These are phyloP conservation scores for Candida frijolesensis DNA, from an alignment of 1,139 yeast species.

Conservation along the genomic window DNA sequence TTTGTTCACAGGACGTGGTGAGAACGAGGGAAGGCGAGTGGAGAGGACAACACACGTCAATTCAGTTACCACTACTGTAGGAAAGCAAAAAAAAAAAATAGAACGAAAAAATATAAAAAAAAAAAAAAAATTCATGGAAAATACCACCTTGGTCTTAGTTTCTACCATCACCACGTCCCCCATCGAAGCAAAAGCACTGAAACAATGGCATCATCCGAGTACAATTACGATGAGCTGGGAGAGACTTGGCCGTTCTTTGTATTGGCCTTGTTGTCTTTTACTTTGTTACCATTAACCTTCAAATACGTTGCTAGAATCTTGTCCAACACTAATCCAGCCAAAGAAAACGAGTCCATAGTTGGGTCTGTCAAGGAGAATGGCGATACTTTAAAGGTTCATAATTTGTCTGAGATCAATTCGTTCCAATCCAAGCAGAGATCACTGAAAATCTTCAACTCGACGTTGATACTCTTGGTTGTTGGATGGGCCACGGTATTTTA, in stretches of 20 bases:
- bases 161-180: background rate
- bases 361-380: slow-evolving; percentile 38
- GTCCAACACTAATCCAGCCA: slow-evolving; percentile 23
- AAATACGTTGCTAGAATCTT: slow-evolving; percentile 38
- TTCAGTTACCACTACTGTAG: background rate
- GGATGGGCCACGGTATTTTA: slow-evolving; percentile 72
- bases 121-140: slow-evolving; percentile 3
- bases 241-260: slow-evolving; percentile 97
- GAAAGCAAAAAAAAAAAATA: background rate
- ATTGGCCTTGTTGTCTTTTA: slow-evolving; percentile 63
- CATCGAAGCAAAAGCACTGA: too few species aligned
- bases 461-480: slow-evolving; percentile 45
- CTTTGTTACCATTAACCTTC: slow-evolving; percentile 71
- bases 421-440: slow-evolving; percentile 42
- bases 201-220: slow-evolving; percentile 41
- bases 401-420: slow-evolving; percentile 40
- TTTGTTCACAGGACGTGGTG: background rate
- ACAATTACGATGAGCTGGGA: slow-evolving; percentile 85
- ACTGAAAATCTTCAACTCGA: slow-evolving; percentile 46
- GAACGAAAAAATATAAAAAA: background rate
- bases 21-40: background rate
- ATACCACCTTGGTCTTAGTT: background rate
- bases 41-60: slow-evolving; percentile 9
- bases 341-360: slow-evolving; percentile 25
- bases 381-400: slow-evolving; percentile 40